Base-by-base conservation (phyloP, 306 rosid genomes). In the Dryas drummondii region DNA sequence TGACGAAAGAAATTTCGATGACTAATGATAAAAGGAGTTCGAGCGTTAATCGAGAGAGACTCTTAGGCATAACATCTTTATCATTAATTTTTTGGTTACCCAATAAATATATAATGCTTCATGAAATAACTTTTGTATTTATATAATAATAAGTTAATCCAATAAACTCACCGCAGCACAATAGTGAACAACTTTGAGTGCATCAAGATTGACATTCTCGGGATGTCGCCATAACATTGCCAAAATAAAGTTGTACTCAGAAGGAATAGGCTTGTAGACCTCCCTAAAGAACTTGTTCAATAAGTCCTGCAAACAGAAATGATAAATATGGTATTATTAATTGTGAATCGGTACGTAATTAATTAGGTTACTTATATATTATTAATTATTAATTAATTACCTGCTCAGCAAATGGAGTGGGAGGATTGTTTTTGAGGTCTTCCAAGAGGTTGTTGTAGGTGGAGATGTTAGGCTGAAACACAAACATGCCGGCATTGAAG, bases 161-260 rank as follows among this genome's bases (percentile, higher is more conserved):
- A 45, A n/a, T n/a, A n/a, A n/a, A 67, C 57, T 26, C 57, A 67
- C 72, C 45, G 72, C 72, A 48, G 72, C 72, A 67, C 72, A 67
- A 26, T 67, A 67, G 57, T 67, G 72, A 67, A 67, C 72, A 48
- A 67, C 72, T 67, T 48, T 67, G 12, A 49, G 45, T 26, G 72
- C 45, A 6, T 67, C 72, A 48, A 48, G 15, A 56, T 67, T 22
- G 2, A 48, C 57, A 48, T 67, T 67, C 72, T 67, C 57, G 22
- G 72, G 57, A 48, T 48, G 57, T 22, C 13, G 71, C 71, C 71
- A 67, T 48, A 67, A 15, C 71, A 67, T 67, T 4, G 71, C 71
- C 6, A 67, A 37, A 48, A 67, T 13, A 54, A 48, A 67, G 57
- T 67, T 67, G 72, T 67, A 48, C 19, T 67, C 56, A 2, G 45